These are phyloP conservation scores for Arthrobotrys megalospora DNA, from an alignment of 2,329 filamentous ascomycete genomes.

Conservation along the genomic window DNA sequence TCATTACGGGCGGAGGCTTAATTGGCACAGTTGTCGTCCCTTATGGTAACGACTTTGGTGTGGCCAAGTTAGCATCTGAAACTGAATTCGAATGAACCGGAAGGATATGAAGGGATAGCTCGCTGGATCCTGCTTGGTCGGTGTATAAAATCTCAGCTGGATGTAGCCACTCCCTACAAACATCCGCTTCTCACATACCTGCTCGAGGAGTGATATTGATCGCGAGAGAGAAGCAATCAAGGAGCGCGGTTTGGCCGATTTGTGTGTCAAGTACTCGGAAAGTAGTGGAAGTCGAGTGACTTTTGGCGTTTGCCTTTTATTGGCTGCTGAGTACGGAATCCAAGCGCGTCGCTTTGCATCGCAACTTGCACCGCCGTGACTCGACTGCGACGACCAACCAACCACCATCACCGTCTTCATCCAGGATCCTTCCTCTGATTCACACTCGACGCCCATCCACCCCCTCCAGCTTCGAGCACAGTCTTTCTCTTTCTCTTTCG, in stretches of 20 bases:
- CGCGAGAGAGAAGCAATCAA: neutral
- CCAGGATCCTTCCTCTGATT: constrained; percentile 24
- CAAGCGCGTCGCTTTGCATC: constrained; percentile 32
- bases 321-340: constrained; percentile 10
- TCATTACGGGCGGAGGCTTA: constrained; percentile 50
- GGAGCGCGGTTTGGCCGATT: neutral
- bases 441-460: neutral
- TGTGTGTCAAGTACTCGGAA: neutral
- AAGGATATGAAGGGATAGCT: constrained; percentile 21
- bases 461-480: neutral
- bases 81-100: neutral
- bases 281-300: neutral
- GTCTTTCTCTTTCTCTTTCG: neutral
- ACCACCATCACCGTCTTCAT: constrained; percentile 12
- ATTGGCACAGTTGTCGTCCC: constrained; percentile 3
- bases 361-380: constrained; percentile 12
- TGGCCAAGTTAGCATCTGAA: constrained; percentile 23
- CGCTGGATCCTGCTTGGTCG: constrained; percentile 21
- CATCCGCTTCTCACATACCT: constrained; percentile 17
- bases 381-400: constrained; percentile 22
- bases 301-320: constrained; percentile 20
- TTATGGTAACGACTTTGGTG: neutral
- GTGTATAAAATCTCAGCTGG: constrained; percentile 23
- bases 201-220: constrained; percentile 3
- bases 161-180: constrained; percentile 1